Evolutionary conservation across 169 alveolate species (phyloP), one percentile per base, ranked within the genome.

Genomic region (Amoebophrya sp.): DNA sequence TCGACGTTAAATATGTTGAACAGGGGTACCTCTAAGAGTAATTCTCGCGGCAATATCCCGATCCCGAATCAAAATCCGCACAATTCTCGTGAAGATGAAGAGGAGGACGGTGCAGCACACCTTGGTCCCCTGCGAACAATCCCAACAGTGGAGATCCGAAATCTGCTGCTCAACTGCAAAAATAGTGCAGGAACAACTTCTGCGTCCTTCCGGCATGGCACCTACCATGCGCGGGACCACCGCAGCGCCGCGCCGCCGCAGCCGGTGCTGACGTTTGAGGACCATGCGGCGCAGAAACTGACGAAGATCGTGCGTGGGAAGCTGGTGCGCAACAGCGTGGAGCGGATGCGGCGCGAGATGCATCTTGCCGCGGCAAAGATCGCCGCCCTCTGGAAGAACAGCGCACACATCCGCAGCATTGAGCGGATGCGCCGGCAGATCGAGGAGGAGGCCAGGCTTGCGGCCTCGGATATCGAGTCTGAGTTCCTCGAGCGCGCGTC

Each of bases 301-400:
- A n/a, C 38, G 39, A 66, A 66, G 32, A 25, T 66, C 10, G 32
- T 66, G 35, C 83, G 83, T 0, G 83, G 83, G 10, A 66, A 66
- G 83, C 83, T 66, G 0, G 83, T 66, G 39, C 83, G 83, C 32
- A 3, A 66, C 83, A 7, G 32, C 35, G 83, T 66, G 29, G 83
- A 66, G 83, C 83, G 83, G 35, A 66, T 66, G 83, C 12, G 32
- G 39, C 83, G 83, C 83, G 83, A 66, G 83, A 66, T 66, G 83
- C 29, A 66, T 25, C 83, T 66, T 7, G 83, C 83, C 35, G 83
- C 83, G 18, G 83, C 83, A 1, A 66, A 66, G 32, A 66, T 66
- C 83, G 83, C 83, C 32, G 83, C 83, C 35, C 35, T 66, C 32
- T 66, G 83, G 83, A 66, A 66, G 83, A 25, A 25, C 29, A 18